Conservation (phyloP, 2,329 filamentous ascomycete genomes). For the Aureobasidium sp. region DNA sequence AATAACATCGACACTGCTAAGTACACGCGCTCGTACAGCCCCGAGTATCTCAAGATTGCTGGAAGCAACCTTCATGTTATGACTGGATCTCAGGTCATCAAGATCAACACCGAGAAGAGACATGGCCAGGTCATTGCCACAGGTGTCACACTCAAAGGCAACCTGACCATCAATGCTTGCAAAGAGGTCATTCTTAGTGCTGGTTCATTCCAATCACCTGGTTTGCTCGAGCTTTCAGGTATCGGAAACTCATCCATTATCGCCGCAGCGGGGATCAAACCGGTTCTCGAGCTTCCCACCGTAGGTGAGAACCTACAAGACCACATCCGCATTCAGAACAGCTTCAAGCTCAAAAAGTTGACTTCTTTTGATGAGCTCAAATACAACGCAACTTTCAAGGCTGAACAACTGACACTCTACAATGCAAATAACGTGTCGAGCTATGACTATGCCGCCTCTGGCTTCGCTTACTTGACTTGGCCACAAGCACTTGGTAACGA, state of each 20-base stretch:
- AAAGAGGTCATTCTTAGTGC: conserved; percentile 48
- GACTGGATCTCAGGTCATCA: conserved; percentile 32
- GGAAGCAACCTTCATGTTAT: conserved; percentile 36
- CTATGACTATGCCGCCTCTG: conserved; percentile 20
- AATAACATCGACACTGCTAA: conserved; percentile 8
- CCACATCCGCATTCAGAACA: conserved; percentile 27
- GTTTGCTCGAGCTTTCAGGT: conserved; percentile 52
- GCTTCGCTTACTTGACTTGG: conserved; percentile 32
- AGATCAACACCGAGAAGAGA: conserved; percentile 29
- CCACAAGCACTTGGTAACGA: conserved; percentile 30
- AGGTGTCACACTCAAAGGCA: conserved; percentile 28
- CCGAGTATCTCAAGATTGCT: not conserved
- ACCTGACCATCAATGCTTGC: conserved; percentile 25
- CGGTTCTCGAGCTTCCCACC: conserved; percentile 31
- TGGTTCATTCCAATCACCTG: conserved; percentile 50
- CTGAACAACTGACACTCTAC: conserved; percentile 17
- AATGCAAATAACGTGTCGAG: conserved; percentile 19
- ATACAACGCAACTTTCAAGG: conserved; percentile 17
- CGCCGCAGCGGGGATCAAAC: conserved; percentile 32
- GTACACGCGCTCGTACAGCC: conserved; percentile 19
- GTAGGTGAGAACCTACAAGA: conserved; percentile 46
- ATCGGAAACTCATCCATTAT: conserved; percentile 41
- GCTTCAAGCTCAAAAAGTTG: conserved; percentile 26
- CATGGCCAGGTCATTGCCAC: conserved; percentile 21
- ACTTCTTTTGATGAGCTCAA: conserved; percentile 16